Evolutionary conservation across 164 flowering plant genomes (phyloP).

Genomic region (Aristolochia californica): DNA sequence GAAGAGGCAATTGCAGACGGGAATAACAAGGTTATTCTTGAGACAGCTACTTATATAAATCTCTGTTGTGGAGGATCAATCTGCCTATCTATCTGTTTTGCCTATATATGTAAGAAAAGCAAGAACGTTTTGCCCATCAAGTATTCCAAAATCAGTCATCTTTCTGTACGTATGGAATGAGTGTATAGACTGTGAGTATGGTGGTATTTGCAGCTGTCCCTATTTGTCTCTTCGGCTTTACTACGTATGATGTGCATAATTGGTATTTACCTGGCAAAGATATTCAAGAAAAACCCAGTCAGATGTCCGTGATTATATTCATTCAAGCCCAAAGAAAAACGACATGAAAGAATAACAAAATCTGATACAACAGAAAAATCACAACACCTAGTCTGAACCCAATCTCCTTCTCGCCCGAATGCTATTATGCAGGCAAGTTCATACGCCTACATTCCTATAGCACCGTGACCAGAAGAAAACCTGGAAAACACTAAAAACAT

Average conservation of each 20-base stretch:
- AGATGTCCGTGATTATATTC: neutral
- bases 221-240: conserved; percentile 2
- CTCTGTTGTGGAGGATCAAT: neutral
- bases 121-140: neutral
- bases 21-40: conserved; percentile 2
- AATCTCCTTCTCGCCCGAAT: conserved; percentile 1
- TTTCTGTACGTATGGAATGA: conserved; percentile 8
- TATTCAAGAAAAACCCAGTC: neutral
- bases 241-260: conserved; percentile 3
- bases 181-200: conserved; percentile 8
- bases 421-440: conserved; percentile 1
- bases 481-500: conserved; percentile 18
- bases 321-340: neutral
- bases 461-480: conserved; percentile 57
- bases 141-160: conserved; percentile 10
- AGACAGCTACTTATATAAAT: neutral
- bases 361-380: neutral
- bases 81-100: neutral
- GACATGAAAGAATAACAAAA: neutral
- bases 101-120: neutral
- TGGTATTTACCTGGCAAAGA: conserved; percentile 2
- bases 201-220: neutral
- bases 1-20: neutral
- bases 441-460: conserved; percentile 43
- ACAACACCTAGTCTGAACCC: neutral